These are phyloP conservation scores for Arthrinium puccinioides DNA, from an alignment of 2,329 filamentous ascomycete genomes.

Conservation along the genomic window DNA sequence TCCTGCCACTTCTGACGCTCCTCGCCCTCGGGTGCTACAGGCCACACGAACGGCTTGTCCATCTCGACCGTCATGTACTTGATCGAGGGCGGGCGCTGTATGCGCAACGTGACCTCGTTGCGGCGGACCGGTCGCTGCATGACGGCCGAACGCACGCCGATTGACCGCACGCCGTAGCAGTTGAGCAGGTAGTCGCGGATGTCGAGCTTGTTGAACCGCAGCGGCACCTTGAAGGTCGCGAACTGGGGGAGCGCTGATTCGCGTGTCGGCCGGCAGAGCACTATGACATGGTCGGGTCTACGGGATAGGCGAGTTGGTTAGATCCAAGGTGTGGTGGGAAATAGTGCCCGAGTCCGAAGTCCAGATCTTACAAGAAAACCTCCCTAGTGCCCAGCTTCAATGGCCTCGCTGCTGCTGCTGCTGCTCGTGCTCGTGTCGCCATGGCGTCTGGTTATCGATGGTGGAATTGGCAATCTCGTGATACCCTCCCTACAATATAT, in stretches of 20 bases:
- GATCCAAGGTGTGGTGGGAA: too few species aligned
- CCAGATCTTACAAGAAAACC: constrained; percentile 24
- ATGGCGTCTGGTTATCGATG: constrained; percentile 8
- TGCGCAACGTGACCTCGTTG: constrained; percentile 41
- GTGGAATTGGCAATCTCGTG: too few species aligned
- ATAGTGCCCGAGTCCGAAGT: too few species aligned
- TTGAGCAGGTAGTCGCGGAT: constrained; percentile 90
- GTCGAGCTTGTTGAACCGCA: constrained; percentile 94
- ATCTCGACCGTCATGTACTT: constrained; percentile 97
- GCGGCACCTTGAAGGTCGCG: constrained; percentile 84
- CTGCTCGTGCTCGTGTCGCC: constrained; percentile 7
- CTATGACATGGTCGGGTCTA: constrained; percentile 7
- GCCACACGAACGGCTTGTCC: constrained; percentile 82
- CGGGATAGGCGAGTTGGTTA: too few species aligned
- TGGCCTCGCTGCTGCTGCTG: constrained; percentile 8
- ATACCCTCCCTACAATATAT: too few species aligned
- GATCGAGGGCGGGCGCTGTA: constrained; percentile 62
- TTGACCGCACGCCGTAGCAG: constrained; percentile 68
- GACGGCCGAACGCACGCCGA: constrained; percentile 72
- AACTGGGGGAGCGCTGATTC: constrained; percentile 49
- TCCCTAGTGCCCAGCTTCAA: constrained; percentile 21
- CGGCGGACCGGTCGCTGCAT: constrained; percentile 55
- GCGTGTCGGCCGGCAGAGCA: constrained; percentile 6
- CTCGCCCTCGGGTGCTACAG: constrained; percentile 54
- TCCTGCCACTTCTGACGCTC: constrained; percentile 55